These are phyloP conservation scores for Boletus sp. DNA, from an alignment of 1,284 basidiomycete genomes.

Conservation along the genomic window DNA sequence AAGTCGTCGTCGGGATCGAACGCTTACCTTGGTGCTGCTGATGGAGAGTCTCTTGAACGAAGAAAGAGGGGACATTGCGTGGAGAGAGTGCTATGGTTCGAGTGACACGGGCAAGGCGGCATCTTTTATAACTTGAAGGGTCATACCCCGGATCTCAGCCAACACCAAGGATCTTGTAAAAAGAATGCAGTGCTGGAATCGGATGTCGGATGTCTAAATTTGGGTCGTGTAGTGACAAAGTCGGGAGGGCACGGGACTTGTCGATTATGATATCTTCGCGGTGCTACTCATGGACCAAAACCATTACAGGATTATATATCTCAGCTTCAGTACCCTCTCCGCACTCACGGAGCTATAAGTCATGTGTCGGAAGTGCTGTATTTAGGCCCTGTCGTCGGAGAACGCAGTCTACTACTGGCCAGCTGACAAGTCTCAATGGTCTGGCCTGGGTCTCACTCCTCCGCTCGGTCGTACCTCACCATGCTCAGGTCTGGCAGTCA, in stretches of 20 bases:
- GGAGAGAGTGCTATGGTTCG: not conserved
- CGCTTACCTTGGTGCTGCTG: slow-evolving; percentile 18
- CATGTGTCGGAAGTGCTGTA: not conserved
- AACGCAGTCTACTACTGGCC: no score
- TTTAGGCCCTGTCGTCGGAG: no score
- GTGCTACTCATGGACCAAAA: not conserved
- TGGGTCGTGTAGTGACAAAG: not conserved
- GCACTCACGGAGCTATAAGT: not conserved
- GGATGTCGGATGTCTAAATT: slow-evolving; percentile 3
- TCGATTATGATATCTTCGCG: not conserved
- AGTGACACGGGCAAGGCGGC: not conserved
- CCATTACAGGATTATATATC: not conserved
- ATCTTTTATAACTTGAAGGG: slow-evolving; percentile 21
- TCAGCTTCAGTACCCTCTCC: not conserved
- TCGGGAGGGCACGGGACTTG: not conserved
- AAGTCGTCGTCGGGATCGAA: not conserved
- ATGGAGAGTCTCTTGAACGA: slow-evolving; percentile 25
- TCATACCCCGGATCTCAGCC: slow-evolving; percentile 12
- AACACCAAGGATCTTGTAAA: not conserved
- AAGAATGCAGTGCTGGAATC: not conserved
- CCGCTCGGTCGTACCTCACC: not conserved
- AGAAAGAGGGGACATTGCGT: slow-evolving; percentile 19
- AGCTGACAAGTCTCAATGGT: not conserved
- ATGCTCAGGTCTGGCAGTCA: not conserved
- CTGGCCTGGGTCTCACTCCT: no score